Conservation (phyloP, 345 rosid genomes). For the Noccaea bulbosa region DNA sequence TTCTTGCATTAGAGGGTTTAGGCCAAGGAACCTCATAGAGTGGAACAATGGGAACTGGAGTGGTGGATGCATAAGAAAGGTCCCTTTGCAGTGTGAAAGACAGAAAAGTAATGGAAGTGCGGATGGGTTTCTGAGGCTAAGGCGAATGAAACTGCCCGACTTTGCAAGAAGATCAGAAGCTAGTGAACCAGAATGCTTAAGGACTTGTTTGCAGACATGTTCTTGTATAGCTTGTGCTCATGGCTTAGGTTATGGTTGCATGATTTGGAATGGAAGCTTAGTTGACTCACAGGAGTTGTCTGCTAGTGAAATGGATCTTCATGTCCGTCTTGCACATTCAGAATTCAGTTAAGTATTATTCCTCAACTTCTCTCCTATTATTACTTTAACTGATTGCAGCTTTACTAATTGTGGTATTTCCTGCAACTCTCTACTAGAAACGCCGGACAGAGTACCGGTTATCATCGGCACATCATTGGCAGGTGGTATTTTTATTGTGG, state of each 20-base stretch:
- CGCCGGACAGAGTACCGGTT: slow-evolving; percentile 24
- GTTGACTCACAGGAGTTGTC: slow-evolving; percentile 46
- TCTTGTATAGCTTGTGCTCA: slow-evolving; percentile 57
- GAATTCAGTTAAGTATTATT: slow-evolving; percentile 49
- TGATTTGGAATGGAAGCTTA: slow-evolving; percentile 51
- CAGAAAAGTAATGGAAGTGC: slow-evolving; percentile 29
- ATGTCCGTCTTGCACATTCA: slow-evolving; percentile 48
- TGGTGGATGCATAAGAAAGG: slow-evolving; percentile 55
- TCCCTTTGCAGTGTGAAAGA: slow-evolving; percentile 43
- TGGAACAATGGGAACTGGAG: slow-evolving; percentile 55
- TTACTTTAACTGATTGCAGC: background rate
- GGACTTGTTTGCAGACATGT: slow-evolving; percentile 51
- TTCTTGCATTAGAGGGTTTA: slow-evolving; percentile 57
- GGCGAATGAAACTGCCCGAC: slow-evolving; percentile 50
- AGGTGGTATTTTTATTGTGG: slow-evolving; percentile 29
- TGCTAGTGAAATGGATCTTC: slow-evolving; percentile 45
- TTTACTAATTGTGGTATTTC: background rate
- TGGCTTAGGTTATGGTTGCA: slow-evolving; percentile 50
- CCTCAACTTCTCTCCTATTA: background rate
- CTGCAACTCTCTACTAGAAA: slow-evolving; percentile 22
- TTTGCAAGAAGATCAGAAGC: slow-evolving; percentile 38
- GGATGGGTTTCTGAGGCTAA: slow-evolving; percentile 50
- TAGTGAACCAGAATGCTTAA: slow-evolving; percentile 44
- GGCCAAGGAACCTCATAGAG: slow-evolving; percentile 48
- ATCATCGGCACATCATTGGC: slow-evolving; percentile 18